phyloP scores from a whole-genome alignment of 805 yeast genomes.

The Metschnikowia lachancei region DNA sequence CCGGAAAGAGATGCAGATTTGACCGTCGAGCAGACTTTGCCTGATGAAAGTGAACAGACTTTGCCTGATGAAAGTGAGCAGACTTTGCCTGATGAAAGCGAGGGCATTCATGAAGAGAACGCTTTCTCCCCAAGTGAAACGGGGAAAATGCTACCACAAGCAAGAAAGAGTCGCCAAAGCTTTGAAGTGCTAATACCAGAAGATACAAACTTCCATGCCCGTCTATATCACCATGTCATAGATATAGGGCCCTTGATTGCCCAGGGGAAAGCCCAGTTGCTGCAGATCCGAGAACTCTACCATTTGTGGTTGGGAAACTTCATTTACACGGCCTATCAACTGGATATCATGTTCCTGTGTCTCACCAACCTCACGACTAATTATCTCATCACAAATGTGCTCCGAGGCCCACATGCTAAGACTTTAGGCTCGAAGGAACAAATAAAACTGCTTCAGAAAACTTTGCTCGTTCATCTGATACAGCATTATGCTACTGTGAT shows the following conservation, averaged over 20 bases:
- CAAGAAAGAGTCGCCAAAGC: conserved; percentile 1
- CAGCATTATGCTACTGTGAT: conserved; percentile 38
- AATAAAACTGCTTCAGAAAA: conserved; percentile 23
- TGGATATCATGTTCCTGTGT: conserved; percentile 35
- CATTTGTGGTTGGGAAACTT: conserved; percentile 35
- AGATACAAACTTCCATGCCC: conserved; percentile 9
- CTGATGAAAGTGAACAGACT: not conserved
- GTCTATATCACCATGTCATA: conserved; percentile 4
- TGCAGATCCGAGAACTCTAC: conserved; percentile 31
- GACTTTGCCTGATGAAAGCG: too few species aligned
- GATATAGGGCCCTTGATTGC: conserved; percentile 19
- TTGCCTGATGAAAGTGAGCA: not conserved
- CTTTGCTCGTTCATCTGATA: conserved; percentile 32
- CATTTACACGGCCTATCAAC: conserved; percentile 23
- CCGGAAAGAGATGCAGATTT: not conserved
- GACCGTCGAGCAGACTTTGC: not conserved
- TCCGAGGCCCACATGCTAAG: conserved; percentile 17
- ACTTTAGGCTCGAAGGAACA: conserved; percentile 10
- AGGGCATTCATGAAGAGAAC: not conserved
- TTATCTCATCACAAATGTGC: conserved; percentile 33
- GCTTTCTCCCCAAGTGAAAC: not conserved
- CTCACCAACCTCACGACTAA: conserved; percentile 40
- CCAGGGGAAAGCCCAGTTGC: conserved; percentile 28
- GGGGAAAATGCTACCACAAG: conserved; percentile 12
- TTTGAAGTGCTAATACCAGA: conserved; percentile 5